Conservation (phyloP, 2,329 filamentous ascomycete species). For the Neobulgaria alba region DNA sequence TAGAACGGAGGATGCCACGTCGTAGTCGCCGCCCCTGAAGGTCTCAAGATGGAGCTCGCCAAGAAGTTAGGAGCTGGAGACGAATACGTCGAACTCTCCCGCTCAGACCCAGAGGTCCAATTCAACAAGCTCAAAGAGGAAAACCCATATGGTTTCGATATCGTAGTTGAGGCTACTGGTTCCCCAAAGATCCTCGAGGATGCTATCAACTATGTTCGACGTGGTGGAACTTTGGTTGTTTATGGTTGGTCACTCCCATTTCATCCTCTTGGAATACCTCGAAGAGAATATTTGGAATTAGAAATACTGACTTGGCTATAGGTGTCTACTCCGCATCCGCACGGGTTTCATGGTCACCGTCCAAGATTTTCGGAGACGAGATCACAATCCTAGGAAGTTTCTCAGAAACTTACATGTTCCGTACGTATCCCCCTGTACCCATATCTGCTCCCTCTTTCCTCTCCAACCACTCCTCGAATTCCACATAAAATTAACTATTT, state of each 20-base stretch:
- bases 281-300: too few species aligned
- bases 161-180: slow-evolving; percentile 64
- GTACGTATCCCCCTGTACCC: slow-evolving; percentile 27
- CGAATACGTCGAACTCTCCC: slow-evolving; percentile 43
- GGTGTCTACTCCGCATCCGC: slow-evolving; percentile 56
- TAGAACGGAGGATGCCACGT: slow-evolving; percentile 65
- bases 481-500: too few species aligned
- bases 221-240: slow-evolving; percentile 40
- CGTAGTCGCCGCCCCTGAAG: slow-evolving; percentile 58
- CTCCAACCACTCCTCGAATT: too few species aligned
- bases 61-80: slow-evolving; percentile 47
- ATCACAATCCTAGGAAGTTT: slow-evolving; percentile 68
- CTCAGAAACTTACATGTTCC: slow-evolving; percentile 67
- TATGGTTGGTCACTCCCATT: too few species aligned
- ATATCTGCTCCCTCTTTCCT: too few species aligned
- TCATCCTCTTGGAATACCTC: too few species aligned
- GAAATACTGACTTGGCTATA: too few species aligned
- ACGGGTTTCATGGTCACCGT: slow-evolving; percentile 59
- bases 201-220: slow-evolving; percentile 61
- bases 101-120: slow-evolving; percentile 46
- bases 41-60: slow-evolving; percentile 64
- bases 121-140: slow-evolving; percentile 53
- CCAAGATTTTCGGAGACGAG: slow-evolving; percentile 59
- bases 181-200: slow-evolving; percentile 61
- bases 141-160: slow-evolving; percentile 66